phyloP scores from a whole-genome alignment of 2,329 filamentous ascomycete species.

The Monosporascus sp. region DNA sequence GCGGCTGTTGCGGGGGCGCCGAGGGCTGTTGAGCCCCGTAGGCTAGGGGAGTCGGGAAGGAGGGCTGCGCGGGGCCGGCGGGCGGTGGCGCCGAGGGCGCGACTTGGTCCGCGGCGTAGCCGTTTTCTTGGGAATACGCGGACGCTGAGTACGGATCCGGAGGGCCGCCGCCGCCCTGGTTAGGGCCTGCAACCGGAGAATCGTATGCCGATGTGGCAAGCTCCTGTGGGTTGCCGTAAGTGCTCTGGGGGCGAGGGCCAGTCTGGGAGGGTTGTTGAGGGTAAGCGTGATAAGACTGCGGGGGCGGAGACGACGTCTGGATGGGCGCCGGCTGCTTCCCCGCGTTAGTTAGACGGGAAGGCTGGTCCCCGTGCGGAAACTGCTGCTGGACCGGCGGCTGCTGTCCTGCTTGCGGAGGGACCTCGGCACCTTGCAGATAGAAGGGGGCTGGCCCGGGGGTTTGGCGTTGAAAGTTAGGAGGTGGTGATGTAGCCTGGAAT shows the following conservation, averaged over 20 bases:
- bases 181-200: slow-evolving; percentile 59
- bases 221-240: slow-evolving; percentile 70
- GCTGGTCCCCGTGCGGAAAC: slow-evolving; percentile 49
- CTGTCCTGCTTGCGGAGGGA: slow-evolving; percentile 30
- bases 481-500: slow-evolving; percentile 41
- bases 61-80: slow-evolving; percentile 16
- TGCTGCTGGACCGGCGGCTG: slow-evolving; percentile 35
- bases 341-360: slow-evolving; percentile 42
- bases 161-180: slow-evolving; percentile 29
- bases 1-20: slow-evolving; percentile 22
- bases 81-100: slow-evolving; percentile 26
- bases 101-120: slow-evolving; percentile 24
- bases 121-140: slow-evolving; percentile 45
- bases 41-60: slow-evolving; percentile 20
- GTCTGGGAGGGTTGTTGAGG: slow-evolving; percentile 37
- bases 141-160: slow-evolving; percentile 41
- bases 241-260: slow-evolving; percentile 58
- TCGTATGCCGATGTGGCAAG: slow-evolving; percentile 74
- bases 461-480: slow-evolving; percentile 52
- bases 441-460: slow-evolving; percentile 55
- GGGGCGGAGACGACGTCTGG: slow-evolving; percentile 48
- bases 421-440: slow-evolving; percentile 58
- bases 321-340: slow-evolving; percentile 46
- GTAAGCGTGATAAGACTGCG: slow-evolving; percentile 46
- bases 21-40: slow-evolving; percentile 16